phyloP scores from a whole-genome alignment of 1,284 basidiomycete species.

The Neonothopanus nambi region DNA sequence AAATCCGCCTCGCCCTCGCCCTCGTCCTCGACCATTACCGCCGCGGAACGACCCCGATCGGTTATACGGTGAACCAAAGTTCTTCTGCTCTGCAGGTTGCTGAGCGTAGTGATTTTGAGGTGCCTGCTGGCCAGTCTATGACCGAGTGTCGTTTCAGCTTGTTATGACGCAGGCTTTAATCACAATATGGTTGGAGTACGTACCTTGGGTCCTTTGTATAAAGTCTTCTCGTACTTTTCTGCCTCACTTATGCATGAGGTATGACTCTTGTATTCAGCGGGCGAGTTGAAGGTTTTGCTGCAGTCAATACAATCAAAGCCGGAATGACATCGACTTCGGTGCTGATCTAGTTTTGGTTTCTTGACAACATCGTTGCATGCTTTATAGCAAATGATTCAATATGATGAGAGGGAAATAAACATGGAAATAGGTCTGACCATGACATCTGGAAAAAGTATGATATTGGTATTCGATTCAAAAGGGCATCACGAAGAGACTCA shows the following conservation, averaged over 20 bases:
- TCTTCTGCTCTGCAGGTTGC: neutral
- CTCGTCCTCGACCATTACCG: constrained; percentile 25
- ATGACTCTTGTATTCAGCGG: constrained; percentile 79
- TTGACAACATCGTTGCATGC: constrained; percentile 85
- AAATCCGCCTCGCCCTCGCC: constrained; percentile 30
- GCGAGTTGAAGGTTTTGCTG: constrained; percentile 74
- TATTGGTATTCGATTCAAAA: neutral
- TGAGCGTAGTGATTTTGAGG: constrained; percentile 10
- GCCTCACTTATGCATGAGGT: constrained; percentile 87
- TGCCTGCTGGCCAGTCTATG: constrained; percentile 10
- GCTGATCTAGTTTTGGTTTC: constrained; percentile 86
- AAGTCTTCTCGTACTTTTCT: constrained; percentile 86
- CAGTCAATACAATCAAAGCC: constrained; percentile 90
- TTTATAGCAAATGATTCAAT: constrained; percentile 25
- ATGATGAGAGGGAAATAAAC: constrained; percentile 2
- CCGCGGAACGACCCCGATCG: constrained; percentile 10
- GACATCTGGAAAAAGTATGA: constrained; percentile 36
- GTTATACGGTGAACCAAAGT: neutral
- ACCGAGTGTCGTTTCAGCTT: constrained; percentile 28
- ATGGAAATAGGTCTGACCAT: constrained; percentile 33
- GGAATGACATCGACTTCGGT: constrained; percentile 57
- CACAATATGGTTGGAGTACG: constrained; percentile 20
- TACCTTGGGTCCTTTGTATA: constrained; percentile 80
- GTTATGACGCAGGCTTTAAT: constrained; percentile 12
- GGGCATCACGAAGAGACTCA: constrained; percentile 23